Evolutionary conservation across 192 early-diverging fungal species (phyloP).

Genomic region (Backusella sp.): DNA sequence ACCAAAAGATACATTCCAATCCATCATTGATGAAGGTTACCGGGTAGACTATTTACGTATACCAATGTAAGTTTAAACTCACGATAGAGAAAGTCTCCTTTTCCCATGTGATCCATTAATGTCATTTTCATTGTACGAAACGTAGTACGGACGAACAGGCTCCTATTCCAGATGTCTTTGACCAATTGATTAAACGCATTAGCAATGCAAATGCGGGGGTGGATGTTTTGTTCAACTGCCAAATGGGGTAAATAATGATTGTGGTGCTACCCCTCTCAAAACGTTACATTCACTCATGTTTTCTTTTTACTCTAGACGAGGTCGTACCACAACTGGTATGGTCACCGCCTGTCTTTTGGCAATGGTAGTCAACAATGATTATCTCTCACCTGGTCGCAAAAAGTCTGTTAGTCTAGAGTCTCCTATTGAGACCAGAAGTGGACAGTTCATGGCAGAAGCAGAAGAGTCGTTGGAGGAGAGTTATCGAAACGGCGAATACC

Average conservation of each 20-base stretch:
- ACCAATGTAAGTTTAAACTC: slow-evolving; percentile 46
- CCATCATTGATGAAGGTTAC: slow-evolving; percentile 50
- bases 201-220: slow-evolving; percentile 23
- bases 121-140: not conserved
- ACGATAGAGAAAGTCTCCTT: not conserved
- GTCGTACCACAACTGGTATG: slow-evolving; percentile 61
- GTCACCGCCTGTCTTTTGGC: slow-evolving; percentile 52
- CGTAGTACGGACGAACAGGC: slow-evolving; percentile 57
- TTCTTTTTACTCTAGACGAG: slow-evolving; percentile 38
- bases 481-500: slow-evolving; percentile 51
- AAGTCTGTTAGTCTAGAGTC: not conserved
- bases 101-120: not conserved
- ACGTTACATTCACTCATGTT: not conserved
- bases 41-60: slow-evolving; percentile 57
- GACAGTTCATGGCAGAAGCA: not conserved
- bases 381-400: not conserved
- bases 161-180: slow-evolving; percentile 67
- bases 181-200: slow-evolving; percentile 52
- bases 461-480: slow-evolving; percentile 29
- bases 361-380: slow-evolving; percentile 47
- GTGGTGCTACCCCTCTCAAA: not conserved
- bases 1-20: slow-evolving; percentile 54
- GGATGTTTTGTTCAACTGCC: slow-evolving; percentile 65
- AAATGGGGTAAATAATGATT: slow-evolving; percentile 53
- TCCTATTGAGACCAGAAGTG: not conserved